These are phyloP conservation scores for Luzula sylvatica DNA, from an alignment of 176 grass and related monocot species.

Conservation along the genomic window DNA sequence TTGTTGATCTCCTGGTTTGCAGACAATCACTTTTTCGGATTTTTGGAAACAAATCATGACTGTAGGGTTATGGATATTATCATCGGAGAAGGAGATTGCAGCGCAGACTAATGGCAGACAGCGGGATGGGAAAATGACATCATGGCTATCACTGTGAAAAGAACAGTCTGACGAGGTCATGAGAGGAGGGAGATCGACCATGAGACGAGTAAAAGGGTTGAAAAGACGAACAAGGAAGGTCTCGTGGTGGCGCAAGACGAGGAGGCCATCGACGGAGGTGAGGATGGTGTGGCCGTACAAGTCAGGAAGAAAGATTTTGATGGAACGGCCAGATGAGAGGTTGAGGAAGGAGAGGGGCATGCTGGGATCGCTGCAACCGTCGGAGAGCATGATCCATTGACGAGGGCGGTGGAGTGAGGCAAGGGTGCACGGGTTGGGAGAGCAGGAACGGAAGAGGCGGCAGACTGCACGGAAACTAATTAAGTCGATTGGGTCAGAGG, in stretches of 20 bases:
- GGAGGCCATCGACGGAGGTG: background rate
- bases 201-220: conserved; percentile 20
- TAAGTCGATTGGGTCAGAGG: background rate
- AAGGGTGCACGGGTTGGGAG: background rate
- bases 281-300: background rate
- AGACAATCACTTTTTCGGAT: background rate
- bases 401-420: background rate
- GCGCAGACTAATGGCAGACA: background rate
- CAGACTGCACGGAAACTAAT: conserved; percentile 6
- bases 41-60: conserved; percentile 18
- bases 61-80: conserved; percentile 1
- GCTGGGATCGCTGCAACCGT: background rate
- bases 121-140: too few species aligned
- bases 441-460: background rate
- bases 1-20: background rate
- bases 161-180: too few species aligned
- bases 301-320: conserved; percentile 1
- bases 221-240: conserved; percentile 7
- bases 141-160: too few species aligned
- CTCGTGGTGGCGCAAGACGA: conserved; percentile 11
- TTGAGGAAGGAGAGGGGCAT: background rate
- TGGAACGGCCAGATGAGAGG: background rate
- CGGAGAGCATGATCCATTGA: conserved; percentile 1
- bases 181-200: conserved; percentile 14
- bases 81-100: background rate